phyloP scores from a whole-genome alignment of 2,329 filamentous ascomycete species.

The Pezizomycotina sp. region DNA sequence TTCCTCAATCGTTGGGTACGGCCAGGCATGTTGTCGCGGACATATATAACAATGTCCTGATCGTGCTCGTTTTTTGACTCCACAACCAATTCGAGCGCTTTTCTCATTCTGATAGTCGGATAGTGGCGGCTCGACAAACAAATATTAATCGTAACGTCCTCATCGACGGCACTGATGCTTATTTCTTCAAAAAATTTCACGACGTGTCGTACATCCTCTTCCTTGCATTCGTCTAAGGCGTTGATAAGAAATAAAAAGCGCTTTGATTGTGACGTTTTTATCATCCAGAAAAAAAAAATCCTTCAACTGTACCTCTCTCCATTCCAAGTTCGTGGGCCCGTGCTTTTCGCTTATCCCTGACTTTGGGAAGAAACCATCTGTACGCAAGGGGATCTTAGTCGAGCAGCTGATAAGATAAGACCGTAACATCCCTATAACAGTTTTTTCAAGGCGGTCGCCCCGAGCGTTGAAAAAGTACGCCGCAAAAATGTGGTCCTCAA shows the following conservation, averaged over 20 bases:
- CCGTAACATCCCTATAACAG: constrained; percentile 20
- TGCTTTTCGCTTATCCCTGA: constrained; percentile 15
- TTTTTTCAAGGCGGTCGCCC: constrained; percentile 21
- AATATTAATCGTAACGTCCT: constrained; percentile 19
- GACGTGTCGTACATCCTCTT: constrained; percentile 26
- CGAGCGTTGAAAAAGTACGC: constrained; percentile 23
- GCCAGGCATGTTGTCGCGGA: constrained; percentile 1
- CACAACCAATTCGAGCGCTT: constrained; percentile 22
- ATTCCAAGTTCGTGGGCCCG: constrained; percentile 2
- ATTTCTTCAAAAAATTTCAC: constrained; percentile 27
- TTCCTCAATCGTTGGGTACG: background rate
- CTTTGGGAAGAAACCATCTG: constrained; percentile 6
- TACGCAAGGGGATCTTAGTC: constrained; percentile 3
- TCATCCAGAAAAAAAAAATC: background rate
- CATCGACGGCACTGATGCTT: constrained; percentile 16
- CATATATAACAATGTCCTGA: constrained; percentile 24
- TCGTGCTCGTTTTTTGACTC: constrained; percentile 25
- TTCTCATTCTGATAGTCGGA: constrained; percentile 26
- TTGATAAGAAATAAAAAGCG: constrained; percentile 24
- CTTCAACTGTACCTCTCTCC: constrained; percentile 7
- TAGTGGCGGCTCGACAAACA: constrained; percentile 28
- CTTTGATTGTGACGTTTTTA: background rate
- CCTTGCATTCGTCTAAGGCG: constrained; percentile 29
- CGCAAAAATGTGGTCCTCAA: constrained; percentile 11
- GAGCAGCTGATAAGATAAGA: constrained; percentile 22